Base-by-base conservation (phyloP, 257 asterid genomes). In the Capsicum pubescens region DNA sequence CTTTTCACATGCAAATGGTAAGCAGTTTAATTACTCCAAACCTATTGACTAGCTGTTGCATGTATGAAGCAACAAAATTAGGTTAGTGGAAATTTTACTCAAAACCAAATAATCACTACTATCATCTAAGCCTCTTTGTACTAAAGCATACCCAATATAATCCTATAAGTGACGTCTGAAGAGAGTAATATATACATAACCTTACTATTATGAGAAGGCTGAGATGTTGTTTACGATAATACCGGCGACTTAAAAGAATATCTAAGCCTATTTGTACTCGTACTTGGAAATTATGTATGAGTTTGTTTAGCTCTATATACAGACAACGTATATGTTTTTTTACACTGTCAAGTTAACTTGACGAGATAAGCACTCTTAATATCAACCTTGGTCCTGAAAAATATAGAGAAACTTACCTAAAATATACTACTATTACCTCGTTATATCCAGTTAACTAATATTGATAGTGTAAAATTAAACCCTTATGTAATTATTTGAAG, bases 81-180 rank as follows among this genome's bases (percentile, higher is more conserved):
- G 19, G 81, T 52, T 76, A 48, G 81, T 76, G 81, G 48, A 52
- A 52, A 76, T 26, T 76, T 76, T 13, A 74, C 60, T 74, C 80
- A 48, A 72, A 19, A 19, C 32, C 80, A 19, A 48, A 72, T 19
- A 72, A 48, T 74, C 8, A 50, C 60, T 39, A 4, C 56, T 48
- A 72, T 3, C 80, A 74, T 74, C 9, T 46, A 72, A 46, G 17
- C 2, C 15, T 46, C 32, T 26, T 46, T 48, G n/a, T 72, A 72
- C 59, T 9, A 3, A 0, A 61, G 4, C 15, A 26, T 26, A 26
- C 32, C 32, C 1, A 26, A 2, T 26, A 26, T 26, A 26, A 26
- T 26, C 32, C 2, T 26, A 26, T 26, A 52, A 9, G 39, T 61
- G 0, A 1, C 2, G 8, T 61, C 0, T 61, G 3, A 19, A 63